Percentiles rank a stretch among this genome's conserved stretches.
phyloP scores from a whole-genome alignment of 768 basidiomycete genomes.

The Phaffia tasmanica region DNA sequence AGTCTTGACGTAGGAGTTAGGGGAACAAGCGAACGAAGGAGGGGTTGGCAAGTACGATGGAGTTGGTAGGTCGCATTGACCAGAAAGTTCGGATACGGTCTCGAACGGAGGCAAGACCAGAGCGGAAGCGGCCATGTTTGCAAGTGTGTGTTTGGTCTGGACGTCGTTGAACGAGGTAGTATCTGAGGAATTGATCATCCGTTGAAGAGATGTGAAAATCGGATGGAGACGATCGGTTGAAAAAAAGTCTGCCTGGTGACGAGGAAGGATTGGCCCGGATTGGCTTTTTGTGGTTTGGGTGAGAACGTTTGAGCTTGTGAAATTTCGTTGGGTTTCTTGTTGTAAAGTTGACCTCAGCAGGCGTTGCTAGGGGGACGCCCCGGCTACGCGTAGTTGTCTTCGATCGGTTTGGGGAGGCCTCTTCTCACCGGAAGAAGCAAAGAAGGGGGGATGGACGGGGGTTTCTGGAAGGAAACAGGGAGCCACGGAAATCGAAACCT shows the following conservation, averaged over 20 bases:
- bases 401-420: slow-evolving; percentile 17
- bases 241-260: slow-evolving; percentile 7
- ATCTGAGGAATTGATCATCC: slow-evolving; percentile 6
- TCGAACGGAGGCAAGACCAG: not conserved
- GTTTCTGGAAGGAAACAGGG: slow-evolving; percentile 10
- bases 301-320: not conserved
- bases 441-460: slow-evolving; percentile 6
- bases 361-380: slow-evolving; percentile 20
- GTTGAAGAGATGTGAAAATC: not conserved
- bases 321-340: too few relatives aligned
- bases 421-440: slow-evolving; percentile 13
- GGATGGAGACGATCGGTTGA: not conserved
- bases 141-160: not conserved
- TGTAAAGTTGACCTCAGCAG: slow-evolving; percentile 12
- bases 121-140: not conserved
- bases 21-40: slow-evolving; percentile 19
- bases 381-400: slow-evolving; percentile 18
- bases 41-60: slow-evolving; percentile 18
- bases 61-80: slow-evolving; percentile 11
- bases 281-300: too few relatives aligned
- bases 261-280: too few relatives aligned
- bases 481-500: too few relatives aligned
- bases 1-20: not conserved
- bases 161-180: not conserved
- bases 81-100: too few relatives aligned